A percentile compares a stretch with the other conserved stretches of the same genome.
These are phyloP conservation scores for Beauveria pseudobassiana DNA, from an alignment of 2,329 filamentous ascomycete genomes.

Conservation along the genomic window DNA sequence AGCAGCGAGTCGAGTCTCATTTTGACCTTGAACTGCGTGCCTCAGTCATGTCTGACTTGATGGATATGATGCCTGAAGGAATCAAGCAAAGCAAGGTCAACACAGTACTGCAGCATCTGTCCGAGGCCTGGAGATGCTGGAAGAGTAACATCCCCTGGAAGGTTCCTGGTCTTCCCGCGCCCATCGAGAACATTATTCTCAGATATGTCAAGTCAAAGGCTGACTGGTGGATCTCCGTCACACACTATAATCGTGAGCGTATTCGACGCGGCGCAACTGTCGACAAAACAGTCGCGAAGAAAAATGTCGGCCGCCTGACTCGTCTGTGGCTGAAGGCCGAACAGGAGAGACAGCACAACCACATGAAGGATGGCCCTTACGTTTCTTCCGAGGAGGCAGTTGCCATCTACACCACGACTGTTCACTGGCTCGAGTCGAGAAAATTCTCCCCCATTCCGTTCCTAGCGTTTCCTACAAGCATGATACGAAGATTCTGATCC, in stretches of 20 bases:
- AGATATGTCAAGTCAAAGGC: slow-evolving; percentile 99
- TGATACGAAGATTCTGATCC: slow-evolving; percentile 95
- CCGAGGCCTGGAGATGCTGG: slow-evolving; percentile 98
- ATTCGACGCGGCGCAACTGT: slow-evolving; percentile 95
- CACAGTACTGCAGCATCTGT: slow-evolving; percentile 92
- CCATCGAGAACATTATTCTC: slow-evolving; percentile 97
- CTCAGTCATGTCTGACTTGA: slow-evolving; percentile 96
- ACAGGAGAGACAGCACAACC: slow-evolving; percentile 97
- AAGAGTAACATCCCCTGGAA: slow-evolving; percentile 99
- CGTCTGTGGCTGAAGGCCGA: slow-evolving; percentile 96
- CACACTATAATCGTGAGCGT: slow-evolving; percentile 96
- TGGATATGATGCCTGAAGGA: slow-evolving; percentile 99
- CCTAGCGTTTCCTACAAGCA: slow-evolving; percentile 98
- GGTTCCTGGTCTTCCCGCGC: slow-evolving; percentile 89
- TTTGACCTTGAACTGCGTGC: slow-evolving; percentile 96
- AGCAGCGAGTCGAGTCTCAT: slow-evolving; percentile 97
- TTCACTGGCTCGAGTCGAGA: slow-evolving; percentile 96
- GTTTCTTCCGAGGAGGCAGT: slow-evolving; percentile 98
- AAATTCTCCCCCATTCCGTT: slow-evolving; percentile 99
- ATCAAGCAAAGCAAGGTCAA: slow-evolving; percentile 99
- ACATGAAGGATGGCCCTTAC: slow-evolving; percentile 98
- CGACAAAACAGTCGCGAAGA: slow-evolving; percentile 98
- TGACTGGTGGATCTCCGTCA: slow-evolving; percentile 99
- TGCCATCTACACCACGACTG: slow-evolving; percentile 96
- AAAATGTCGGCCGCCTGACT: slow-evolving; percentile 92